Base-by-base conservation (phyloP, 805 yeast genomes). In the Candida alai region DNA sequence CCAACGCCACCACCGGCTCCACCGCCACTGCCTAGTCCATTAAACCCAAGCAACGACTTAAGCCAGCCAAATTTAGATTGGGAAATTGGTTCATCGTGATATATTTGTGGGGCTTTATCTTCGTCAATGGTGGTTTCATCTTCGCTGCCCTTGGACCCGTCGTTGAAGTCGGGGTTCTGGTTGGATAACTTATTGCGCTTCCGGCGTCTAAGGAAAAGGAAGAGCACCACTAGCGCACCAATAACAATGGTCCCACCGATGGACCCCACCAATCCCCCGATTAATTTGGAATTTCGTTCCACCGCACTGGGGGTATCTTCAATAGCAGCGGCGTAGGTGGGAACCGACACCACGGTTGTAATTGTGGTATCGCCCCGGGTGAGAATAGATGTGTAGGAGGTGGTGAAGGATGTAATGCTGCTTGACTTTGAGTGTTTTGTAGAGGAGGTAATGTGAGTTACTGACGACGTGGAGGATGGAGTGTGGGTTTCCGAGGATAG, bases 191-290 rank as follows among this genome's bases (percentile, higher is more conserved):
- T 33, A 11, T 44, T 42, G 28, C 48, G 45, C 42, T 52, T 54
- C 22, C 65, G 48, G 34, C 48, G 54, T 39, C 54, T 63, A 44
- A 63, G 47, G 39, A 61, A 58, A 24, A 66, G 44, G 35, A 65
- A 57, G 12, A 65, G 39, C 9, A 59, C 52, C 8, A 64, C 68
- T 13, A 63, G 40, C 3, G 53, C 49, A 1, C 67, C 69, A 28
- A 66, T 57, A n/a, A 64, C 51, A 18, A 66, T 56, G 13, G 67
- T 54, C 9, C 73, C 73, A n/a, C 71, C 73, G 16, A 66, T 58
- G 2, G 69, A 62, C 0, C 73, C 73, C n/a, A 66, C 71, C 11
- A 66, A 47, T 1, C 73, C 71, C 3, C 73, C 73, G 15, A 66
- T 63, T 26, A 66, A 48, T 40, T 58, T 63, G 24, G 65, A 52